Conservation (phyloP, 371 early-diverging fungal species). For the Umbelopsis sp. region DNA sequence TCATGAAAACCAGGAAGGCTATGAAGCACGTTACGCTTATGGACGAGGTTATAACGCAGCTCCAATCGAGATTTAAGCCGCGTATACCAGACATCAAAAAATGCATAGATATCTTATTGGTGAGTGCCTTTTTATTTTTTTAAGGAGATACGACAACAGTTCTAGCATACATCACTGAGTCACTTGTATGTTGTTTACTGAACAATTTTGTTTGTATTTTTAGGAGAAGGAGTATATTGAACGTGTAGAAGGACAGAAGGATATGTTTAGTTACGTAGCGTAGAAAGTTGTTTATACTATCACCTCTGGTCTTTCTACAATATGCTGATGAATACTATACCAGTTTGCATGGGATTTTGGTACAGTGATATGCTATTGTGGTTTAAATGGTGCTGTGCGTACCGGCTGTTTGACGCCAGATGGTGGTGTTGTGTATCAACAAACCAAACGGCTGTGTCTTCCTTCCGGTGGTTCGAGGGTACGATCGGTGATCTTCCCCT, state of each 20-base stretch:
- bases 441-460: too few species aligned
- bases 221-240: conserved; percentile 94
- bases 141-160: not conserved
- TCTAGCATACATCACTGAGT: not conserved
- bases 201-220: not conserved
- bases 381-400: too few species aligned
- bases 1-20: conserved; percentile 95
- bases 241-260: conserved; percentile 83
- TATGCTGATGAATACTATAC: too few species aligned
- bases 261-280: conserved; percentile 89
- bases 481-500: too few species aligned
- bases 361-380: too few species aligned
- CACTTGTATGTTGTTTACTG: not conserved
- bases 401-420: too few species aligned
- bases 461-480: too few species aligned
- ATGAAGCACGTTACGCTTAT: conserved; percentile 88
- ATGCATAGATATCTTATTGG: conserved; percentile 90
- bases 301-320: not conserved
- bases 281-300: conserved; percentile 33
- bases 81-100: conserved; percentile 93
- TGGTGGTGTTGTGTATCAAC: too few species aligned
- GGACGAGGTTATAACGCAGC: conserved; percentile 87
- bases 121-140: conserved; percentile 19
- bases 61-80: conserved; percentile 91
- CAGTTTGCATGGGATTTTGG: too few species aligned